Base-by-base conservation (phyloP, 2,329 filamentous ascomycete species). In the Boeremia exigua region DNA sequence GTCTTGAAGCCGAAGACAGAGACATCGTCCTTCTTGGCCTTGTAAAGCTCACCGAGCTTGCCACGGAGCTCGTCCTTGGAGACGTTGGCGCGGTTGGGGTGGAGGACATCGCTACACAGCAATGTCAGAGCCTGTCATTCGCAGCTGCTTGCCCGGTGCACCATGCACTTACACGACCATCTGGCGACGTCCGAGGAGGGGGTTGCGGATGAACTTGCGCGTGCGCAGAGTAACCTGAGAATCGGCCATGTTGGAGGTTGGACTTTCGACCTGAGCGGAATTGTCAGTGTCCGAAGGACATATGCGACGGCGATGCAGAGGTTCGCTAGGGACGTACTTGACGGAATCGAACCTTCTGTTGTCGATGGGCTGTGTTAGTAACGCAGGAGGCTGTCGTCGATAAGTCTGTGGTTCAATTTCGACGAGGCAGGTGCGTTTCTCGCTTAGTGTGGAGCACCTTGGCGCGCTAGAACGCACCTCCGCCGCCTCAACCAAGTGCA, bases 161-260 rank as follows among this genome's bases (percentile, higher is more conserved):
- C 61, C 60, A 62, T 64, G 66, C 62, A 74, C 74, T 77, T 92
- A 97, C 94, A 97, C 91, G 84, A 97, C 94, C 92, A 98, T 96
- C 89, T 98, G 94, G 88, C 96, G 96, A 82, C 94, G 91, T 81
- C 90, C 92, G 80, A 99, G 89, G 79, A 99, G 92, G 81, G 95
- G 91, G 89, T 99, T 99, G 86, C 93, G 92, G 85, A 98, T 96
- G 91, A 99, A 99, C 87, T 98, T 98, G 91, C 95, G 94, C 83
- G 95, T 99, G 86, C 95, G 80, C 77, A 82, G 73, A 67, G 80
- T 82, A 67, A 82, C 80, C 75, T 81, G 80, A 66, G 78, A 78
- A 83, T 93, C 90, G 83, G 93, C 90, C 94, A 97, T 96, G 81
- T 82, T 96, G 75, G 59, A 60, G 64, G 66, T 61, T 65, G 66